A percentile compares a stretch with the other conserved stretches of the same genome.
Evolutionary conservation across 2,329 filamentous ascomycete genomes (phyloP).

Genomic region (Verticillium alfalfae): DNA sequence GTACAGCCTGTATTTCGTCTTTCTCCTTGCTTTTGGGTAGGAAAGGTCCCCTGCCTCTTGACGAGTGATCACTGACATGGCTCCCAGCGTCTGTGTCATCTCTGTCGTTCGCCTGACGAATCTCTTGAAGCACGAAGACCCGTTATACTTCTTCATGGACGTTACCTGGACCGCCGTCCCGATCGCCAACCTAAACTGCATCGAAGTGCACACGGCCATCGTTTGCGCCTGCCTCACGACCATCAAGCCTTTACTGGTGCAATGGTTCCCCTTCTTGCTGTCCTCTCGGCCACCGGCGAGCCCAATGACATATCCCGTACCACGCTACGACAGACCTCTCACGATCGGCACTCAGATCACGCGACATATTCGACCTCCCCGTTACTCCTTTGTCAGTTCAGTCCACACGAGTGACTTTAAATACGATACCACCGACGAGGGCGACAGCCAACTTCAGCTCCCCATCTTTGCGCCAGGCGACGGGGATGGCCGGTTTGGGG

Average conservation of each 20-base stretch:
- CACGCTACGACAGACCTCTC: constrained; percentile 8
- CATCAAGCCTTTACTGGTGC: constrained; percentile 30
- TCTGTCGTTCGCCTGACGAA: constrained; percentile 23
- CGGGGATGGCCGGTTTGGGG: background rate
- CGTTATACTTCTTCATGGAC: constrained; percentile 11
- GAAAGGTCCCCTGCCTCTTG: constrained; percentile 3
- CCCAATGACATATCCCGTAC: background rate
- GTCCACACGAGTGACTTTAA: background rate
- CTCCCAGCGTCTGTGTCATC: constrained; percentile 26
- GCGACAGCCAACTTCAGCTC: background rate
- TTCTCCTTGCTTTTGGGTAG: constrained; percentile 32
- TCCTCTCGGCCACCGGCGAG: constrained; percentile 1
- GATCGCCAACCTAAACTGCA: constrained; percentile 25
- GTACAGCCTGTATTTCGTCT: constrained; percentile 26
- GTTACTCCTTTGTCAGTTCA: background rate
- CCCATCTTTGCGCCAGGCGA: background rate
- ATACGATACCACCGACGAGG: background rate
- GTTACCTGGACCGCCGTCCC: constrained; percentile 19
- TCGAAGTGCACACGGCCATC: constrained; percentile 29
- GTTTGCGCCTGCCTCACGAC: constrained; percentile 29
- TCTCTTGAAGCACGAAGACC: constrained; percentile 14
- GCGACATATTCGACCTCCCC: background rate
- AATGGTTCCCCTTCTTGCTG: constrained; percentile 18
- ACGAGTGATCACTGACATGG: constrained; percentile 5
- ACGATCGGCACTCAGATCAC: constrained; percentile 12